phyloP scores from a whole-genome alignment of 116 monocot genomes.

The Zostera marina region DNA sequence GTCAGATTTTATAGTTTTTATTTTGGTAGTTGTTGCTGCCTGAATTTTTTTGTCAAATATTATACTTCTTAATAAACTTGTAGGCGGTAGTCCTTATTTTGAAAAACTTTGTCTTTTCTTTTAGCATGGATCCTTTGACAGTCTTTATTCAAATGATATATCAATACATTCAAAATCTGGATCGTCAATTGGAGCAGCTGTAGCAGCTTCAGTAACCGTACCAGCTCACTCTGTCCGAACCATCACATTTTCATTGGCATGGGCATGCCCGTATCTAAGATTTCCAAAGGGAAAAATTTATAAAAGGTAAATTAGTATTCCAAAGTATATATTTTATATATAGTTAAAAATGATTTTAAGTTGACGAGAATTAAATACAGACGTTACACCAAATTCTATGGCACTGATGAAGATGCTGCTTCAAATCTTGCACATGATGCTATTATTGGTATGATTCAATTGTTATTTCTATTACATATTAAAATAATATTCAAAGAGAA shows the following conservation, averaged over 20 bases:
- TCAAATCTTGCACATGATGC: slow-evolving; percentile 74
- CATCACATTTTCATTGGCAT: slow-evolving; percentile 82
- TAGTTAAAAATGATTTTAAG: not conserved
- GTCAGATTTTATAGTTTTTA: too few species aligned
- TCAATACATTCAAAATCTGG: slow-evolving; percentile 45
- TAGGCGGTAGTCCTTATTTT: not conserved
- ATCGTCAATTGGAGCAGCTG: slow-evolving; percentile 88
- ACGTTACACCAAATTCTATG: slow-evolving; percentile 95
- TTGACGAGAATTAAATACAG: slow-evolving; percentile 27
- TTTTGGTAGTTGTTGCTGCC: too few species aligned
- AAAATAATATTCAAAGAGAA: not conserved
- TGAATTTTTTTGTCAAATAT: too few species aligned
- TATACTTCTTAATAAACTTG: not conserved
- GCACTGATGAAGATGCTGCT: slow-evolving; percentile 58
- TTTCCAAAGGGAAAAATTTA: slow-evolving; percentile 68
- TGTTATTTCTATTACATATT: not conserved
- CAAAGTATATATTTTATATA: not conserved
- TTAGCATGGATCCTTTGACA: slow-evolving; percentile 75
- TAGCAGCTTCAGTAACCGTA: slow-evolving; percentile 70
- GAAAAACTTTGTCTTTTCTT: slow-evolving; percentile 2
- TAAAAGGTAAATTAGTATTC: slow-evolving; percentile 34
- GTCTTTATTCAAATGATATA: slow-evolving; percentile 25
- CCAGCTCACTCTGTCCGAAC: slow-evolving; percentile 37
- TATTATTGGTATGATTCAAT: slow-evolving; percentile 35
- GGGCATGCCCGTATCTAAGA: slow-evolving; percentile 78